Evolutionary conservation across 768 basidiomycete genomes (phyloP).

Genomic region (Rhizopogon rudus): DNA sequence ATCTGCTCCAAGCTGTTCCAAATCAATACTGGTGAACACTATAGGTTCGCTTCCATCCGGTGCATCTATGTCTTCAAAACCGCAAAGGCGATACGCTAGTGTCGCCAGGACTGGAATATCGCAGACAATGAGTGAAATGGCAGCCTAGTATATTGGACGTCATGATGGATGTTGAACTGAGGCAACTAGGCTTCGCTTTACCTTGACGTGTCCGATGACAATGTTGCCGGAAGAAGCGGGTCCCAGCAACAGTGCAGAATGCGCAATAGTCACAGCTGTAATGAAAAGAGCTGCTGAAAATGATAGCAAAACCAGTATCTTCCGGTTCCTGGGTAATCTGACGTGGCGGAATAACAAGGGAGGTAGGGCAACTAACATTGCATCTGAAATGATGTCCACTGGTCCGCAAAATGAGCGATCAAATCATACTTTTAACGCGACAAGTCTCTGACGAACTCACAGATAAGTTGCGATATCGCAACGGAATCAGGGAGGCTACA

Average conservation of each 20-base stretch:
- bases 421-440: neutral
- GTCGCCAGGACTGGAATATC: constrained; percentile 16
- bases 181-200: neutral
- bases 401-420: neutral
- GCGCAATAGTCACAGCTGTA: constrained; percentile 12
- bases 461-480: constrained; percentile 16
- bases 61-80: neutral
- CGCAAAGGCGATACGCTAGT: constrained; percentile 10
- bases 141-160: constrained; percentile 8
- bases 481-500: constrained; percentile 5
- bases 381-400: constrained; percentile 17
- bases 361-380: constrained; percentile 16
- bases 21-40: constrained; percentile 14
- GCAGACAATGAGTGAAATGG: constrained; percentile 14
- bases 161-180: constrained; percentile 1
- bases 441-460: constrained; percentile 8
- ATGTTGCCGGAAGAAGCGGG: constrained; percentile 10
- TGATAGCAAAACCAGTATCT: constrained; percentile 11
- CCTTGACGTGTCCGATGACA: constrained; percentile 19
- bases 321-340: constrained; percentile 12
- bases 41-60: neutral
- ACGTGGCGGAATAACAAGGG: constrained; percentile 12
- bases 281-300: constrained; percentile 19
- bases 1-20: neutral
- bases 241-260: constrained; percentile 7